Evolutionary conservation across 768 basidiomycete species (phyloP).

Genomic region (Suillus fuscotomentosus): DNA sequence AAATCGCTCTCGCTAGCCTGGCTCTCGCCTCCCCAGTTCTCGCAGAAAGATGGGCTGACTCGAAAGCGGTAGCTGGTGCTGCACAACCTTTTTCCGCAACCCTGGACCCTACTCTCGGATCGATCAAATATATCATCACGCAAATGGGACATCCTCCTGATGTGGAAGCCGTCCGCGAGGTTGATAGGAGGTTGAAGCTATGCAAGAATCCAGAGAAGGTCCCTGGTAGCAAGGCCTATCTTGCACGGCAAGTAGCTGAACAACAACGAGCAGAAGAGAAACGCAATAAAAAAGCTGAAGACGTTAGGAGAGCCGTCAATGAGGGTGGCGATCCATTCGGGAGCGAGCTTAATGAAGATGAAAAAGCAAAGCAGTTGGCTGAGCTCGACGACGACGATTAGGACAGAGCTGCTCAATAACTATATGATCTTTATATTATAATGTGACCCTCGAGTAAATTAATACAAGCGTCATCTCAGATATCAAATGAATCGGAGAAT

Average conservation of each 20-base stretch:
- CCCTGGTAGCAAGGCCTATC: slow-evolving; percentile 81
- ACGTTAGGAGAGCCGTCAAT: slow-evolving; percentile 38
- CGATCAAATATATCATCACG: slow-evolving; percentile 57
- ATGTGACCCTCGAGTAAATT: slow-evolving; percentile 20
- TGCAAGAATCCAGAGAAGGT: slow-evolving; percentile 98
- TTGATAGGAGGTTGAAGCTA: slow-evolving; percentile 80
- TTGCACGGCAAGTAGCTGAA: slow-evolving; percentile 67
- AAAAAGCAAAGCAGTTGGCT: slow-evolving; percentile 24
- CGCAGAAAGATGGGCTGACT: slow-evolving; percentile 57
- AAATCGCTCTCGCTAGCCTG: slow-evolving; percentile 84
- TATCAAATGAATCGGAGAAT: slow-evolving; percentile 22
- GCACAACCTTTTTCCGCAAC: slow-evolving; percentile 16
- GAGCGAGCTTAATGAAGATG: slow-evolving; percentile 42
- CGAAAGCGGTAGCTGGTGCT: slow-evolving; percentile 29
- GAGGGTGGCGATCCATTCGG: slow-evolving; percentile 73
- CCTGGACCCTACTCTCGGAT: slow-evolving; percentile 31
- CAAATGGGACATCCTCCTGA: slow-evolving; percentile 62
- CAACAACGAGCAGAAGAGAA: slow-evolving; percentile 71
- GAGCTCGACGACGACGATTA: slow-evolving; percentile 55
- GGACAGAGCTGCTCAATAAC: slow-evolving; percentile 1
- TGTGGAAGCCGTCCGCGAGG: slow-evolving; percentile 81
- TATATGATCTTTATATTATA: slow-evolving; percentile 4
- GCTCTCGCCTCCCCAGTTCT: slow-evolving; percentile 62
- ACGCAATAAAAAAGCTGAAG: slow-evolving; percentile 58
- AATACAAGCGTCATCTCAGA: slow-evolving; percentile 18